Evolutionary conservation across 208 protist species (phyloP).

Genomic region (Trichomonas gallinae): DNA sequence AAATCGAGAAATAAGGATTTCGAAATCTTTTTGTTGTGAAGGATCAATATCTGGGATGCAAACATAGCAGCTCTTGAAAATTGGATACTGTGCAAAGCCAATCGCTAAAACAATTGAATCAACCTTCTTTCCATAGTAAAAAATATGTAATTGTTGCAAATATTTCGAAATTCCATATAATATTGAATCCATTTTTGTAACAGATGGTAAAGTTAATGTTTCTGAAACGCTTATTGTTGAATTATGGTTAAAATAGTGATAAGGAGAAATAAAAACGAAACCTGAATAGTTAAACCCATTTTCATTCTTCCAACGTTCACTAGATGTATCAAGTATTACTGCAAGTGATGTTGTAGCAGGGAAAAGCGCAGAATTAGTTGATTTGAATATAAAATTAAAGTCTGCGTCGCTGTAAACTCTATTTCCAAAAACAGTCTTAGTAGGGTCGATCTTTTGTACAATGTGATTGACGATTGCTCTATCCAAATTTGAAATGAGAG

Average conservation of each 20-base stretch:
- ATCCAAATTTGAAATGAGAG: neutral
- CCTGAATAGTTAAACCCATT: neutral
- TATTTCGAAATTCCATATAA: neutral
- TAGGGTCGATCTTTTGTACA: neutral
- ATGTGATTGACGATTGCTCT: neutral
- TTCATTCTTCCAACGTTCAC: neutral
- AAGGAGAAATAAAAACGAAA: neutral
- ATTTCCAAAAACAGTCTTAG: neutral
- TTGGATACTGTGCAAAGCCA: neutral
- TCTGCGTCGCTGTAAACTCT: neutral
- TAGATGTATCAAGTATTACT: neutral
- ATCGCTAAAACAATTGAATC: neutral
- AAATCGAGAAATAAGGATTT: neutral
- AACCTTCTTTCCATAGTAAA: neutral
- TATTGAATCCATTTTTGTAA: neutral
- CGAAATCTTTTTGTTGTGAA: neutral
- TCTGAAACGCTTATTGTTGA: neutral
- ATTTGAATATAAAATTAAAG: neutral
- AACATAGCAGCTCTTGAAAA: neutral
- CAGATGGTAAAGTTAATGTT: neutral
- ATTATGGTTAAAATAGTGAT: neutral
- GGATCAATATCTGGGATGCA: neutral
- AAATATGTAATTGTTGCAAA: neutral
- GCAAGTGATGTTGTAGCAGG: neutral
- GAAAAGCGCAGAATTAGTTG: neutral